Conservation (phyloP, 148 eudicot genomes). For the Persicaria maculosa region DNA sequence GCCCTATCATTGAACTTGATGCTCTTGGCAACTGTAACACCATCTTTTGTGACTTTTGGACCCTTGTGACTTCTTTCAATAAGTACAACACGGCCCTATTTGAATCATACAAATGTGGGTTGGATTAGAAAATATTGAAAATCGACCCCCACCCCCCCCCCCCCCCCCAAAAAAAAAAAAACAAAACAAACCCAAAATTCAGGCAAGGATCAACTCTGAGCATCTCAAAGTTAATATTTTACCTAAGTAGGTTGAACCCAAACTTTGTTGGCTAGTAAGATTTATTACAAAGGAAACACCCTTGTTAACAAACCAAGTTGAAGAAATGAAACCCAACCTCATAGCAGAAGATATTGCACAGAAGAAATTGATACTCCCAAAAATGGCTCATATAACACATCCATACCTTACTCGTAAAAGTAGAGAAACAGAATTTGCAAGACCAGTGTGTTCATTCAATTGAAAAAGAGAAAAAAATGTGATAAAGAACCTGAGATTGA, state of each 20-base stretch:
- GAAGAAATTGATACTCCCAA: background rate
- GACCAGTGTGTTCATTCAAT: background rate
- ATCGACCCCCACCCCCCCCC: background rate
- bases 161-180: conserved; percentile 4
- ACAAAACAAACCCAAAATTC: background rate
- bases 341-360: background rate
- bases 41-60: conserved; percentile 94
- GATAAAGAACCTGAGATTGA: background rate
- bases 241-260: background rate
- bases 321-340: background rate
- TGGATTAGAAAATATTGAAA: background rate
- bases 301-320: background rate
- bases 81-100: conserved; percentile 78
- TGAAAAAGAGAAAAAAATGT: background rate
- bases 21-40: conserved; percentile 97
- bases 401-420: background rate
- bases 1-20: conserved; percentile 58
- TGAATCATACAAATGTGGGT: background rate
- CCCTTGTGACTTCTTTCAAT: conserved; percentile 54
- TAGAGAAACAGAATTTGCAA: background rate
- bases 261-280: background rate
- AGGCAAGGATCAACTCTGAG: background rate
- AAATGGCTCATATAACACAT: background rate
- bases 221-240: background rate
- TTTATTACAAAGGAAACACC: background rate